Conservation (phyloP, 2,329 filamentous ascomycete genomes). For the Xylaria sp. region DNA sequence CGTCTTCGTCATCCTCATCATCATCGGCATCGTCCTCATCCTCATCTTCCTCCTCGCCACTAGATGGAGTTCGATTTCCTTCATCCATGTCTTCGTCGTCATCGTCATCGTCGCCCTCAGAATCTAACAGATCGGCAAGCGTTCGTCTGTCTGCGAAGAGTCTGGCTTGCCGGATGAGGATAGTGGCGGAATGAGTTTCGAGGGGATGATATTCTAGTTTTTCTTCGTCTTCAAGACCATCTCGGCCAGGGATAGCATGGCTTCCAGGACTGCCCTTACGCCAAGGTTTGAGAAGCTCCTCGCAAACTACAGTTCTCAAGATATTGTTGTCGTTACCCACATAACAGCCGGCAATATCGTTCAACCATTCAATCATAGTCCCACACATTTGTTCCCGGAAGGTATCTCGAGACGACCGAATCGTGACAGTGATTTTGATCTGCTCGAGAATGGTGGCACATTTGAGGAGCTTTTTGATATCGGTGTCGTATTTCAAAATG, state of each 20-base stretch:
- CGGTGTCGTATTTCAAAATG: conserved; percentile 78
- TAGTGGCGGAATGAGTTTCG: conserved; percentile 44
- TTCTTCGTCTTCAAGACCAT: conserved; percentile 85
- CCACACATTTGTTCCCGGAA: conserved; percentile 99
- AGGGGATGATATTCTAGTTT: conserved; percentile 61
- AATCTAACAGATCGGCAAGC: conserved; percentile 53
- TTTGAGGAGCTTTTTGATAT: conserved; percentile 76
- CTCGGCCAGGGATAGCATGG: conserved; percentile 79
- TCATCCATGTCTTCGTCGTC: conserved; percentile 57
- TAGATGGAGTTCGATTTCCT: conserved; percentile 49
- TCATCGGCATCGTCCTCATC: conserved; percentile 54
- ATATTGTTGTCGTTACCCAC: conserved; percentile 83
- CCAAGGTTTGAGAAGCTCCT: conserved; percentile 91
- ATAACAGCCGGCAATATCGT: conserved; percentile 89
- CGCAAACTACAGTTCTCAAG: conserved; percentile 83
- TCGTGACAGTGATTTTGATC: conserved; percentile 95
- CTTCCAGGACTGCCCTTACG: conserved; percentile 82
- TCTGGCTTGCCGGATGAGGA: conserved; percentile 52
- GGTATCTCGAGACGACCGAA: conserved; percentile 91
- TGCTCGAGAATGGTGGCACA: conserved; percentile 91
- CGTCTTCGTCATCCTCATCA: conserved; percentile 66
- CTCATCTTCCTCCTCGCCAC: conserved; percentile 71
- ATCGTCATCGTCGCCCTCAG: conserved; percentile 59
- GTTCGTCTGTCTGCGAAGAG: conserved; percentile 47
- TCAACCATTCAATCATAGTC: conserved; percentile 96